Conservation (phyloP, 805 yeast genomes). For the Lipomyces chichibuensis region DNA sequence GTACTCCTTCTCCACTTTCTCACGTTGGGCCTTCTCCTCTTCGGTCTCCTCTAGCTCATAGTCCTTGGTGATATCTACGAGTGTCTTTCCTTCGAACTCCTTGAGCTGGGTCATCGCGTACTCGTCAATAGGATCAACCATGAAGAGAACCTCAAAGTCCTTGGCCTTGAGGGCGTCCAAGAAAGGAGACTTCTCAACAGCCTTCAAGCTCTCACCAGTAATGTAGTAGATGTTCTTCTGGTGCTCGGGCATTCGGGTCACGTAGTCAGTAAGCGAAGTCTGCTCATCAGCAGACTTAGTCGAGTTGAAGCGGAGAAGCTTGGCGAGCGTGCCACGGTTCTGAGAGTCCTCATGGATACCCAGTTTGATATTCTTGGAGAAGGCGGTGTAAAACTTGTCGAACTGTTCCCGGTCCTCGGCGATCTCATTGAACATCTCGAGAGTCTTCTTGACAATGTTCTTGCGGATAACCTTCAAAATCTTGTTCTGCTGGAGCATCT, state of each 20-base stretch:
- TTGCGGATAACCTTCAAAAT: constrained; percentile 98
- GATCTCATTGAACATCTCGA: constrained; percentile 98
- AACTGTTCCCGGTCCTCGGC: constrained; percentile 99
- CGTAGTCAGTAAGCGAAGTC: constrained; percentile 95
- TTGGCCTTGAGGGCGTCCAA: constrained; percentile 97
- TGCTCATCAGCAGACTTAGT: constrained; percentile 92
- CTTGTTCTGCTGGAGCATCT: constrained; percentile 99
- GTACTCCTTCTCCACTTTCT: constrained; percentile 86
- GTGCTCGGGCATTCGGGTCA: constrained; percentile 99
- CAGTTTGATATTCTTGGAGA: constrained; percentile 96
- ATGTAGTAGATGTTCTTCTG: constrained; percentile 99
- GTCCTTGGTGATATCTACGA: constrained; percentile 98
- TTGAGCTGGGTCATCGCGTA: constrained; percentile 99
- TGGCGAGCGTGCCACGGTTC: constrained; percentile 94
- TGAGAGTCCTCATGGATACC: constrained; percentile 99
- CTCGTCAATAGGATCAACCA: constrained; percentile 99
- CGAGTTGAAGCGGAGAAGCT: constrained; percentile 94
- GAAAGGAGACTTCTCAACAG: constrained; percentile 99
- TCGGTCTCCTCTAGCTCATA: constrained; percentile 95
- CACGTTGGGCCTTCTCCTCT: constrained; percentile 94
- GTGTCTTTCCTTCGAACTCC: constrained; percentile 99
- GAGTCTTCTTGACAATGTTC: constrained; percentile 97
- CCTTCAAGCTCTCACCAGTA: constrained; percentile 97
- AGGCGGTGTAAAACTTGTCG: constrained; percentile 96
- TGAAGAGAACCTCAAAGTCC: constrained; percentile 96